These are phyloP conservation scores for Geotrichum australiense DNA, from an alignment of 1,139 yeast species.

Conservation along the genomic window DNA sequence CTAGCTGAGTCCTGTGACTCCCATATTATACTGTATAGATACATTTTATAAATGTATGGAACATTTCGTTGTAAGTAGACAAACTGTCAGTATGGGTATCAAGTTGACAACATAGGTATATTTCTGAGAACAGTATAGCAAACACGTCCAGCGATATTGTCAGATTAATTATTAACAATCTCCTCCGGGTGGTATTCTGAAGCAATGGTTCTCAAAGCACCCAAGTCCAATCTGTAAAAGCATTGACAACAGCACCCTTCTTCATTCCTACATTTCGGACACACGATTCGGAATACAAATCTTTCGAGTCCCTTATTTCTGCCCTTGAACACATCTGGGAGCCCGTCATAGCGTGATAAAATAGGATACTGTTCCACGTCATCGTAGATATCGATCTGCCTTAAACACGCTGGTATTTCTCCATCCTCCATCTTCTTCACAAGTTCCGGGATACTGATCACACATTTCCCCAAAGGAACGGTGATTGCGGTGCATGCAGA, in stretches of 20 bases:
- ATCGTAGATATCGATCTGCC: neutral
- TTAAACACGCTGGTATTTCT: neutral
- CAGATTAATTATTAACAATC: too few species aligned
- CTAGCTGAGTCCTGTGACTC: too few species aligned
- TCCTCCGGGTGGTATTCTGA: too few species aligned
- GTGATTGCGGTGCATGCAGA: neutral
- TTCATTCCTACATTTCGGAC: neutral
- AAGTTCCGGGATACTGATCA: neutral
- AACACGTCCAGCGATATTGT: too few species aligned
- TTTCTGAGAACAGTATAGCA: too few species aligned
- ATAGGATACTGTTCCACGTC: neutral
- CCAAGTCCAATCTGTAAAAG: neutral
- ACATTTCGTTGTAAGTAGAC: too few species aligned
- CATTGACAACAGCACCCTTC: neutral
- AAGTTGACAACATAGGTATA: too few species aligned
- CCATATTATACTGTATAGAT: too few species aligned
- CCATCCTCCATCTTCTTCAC: neutral
- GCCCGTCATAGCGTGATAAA: neutral
- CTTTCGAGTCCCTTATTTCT: neutral
- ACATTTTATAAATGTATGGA: too few species aligned
- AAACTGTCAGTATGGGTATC: too few species aligned
- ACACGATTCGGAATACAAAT: neutral
- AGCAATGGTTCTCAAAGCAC: neutral
- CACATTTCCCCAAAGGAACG: neutral
- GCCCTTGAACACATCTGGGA: neutral